Conservation (phyloP, 169 alveolate genomes). For the Eimeria acervulina region DNA sequence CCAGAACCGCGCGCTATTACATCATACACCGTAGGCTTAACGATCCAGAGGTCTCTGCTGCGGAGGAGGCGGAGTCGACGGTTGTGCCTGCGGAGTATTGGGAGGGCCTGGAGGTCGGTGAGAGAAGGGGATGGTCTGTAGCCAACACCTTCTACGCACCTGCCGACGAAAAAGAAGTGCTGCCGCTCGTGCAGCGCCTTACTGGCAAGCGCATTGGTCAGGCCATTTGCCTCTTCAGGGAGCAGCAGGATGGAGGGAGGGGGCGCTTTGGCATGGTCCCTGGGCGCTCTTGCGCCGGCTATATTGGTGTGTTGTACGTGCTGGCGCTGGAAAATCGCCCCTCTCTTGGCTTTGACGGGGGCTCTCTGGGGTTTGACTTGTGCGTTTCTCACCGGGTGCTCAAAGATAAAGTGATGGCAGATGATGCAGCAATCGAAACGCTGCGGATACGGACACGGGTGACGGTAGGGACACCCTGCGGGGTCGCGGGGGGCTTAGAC, state of each 20-base stretch:
- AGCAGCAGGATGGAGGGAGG: not conserved
- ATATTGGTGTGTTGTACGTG: constrained; percentile 48
- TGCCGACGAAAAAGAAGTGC: not conserved
- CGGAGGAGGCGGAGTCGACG: constrained; percentile 45
- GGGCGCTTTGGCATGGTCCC: constrained; percentile 67
- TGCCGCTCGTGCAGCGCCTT: constrained; percentile 14
- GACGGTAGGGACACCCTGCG: constrained; percentile 65
- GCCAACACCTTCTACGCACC: constrained; percentile 7
- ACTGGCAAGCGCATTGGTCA: not conserved
- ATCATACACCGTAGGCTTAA: not conserved
- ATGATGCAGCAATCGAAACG: not conserved
- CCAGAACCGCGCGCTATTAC: not conserved
- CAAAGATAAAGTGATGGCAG: not conserved
- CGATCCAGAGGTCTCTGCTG: not conserved
- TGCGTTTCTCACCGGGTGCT: constrained; percentile 53
- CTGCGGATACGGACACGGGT: constrained; percentile 39
- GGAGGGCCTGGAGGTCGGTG: not conserved
- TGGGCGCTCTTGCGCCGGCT: constrained; percentile 43
- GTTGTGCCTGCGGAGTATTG: constrained; percentile 38
- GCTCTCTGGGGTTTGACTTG: constrained; percentile 52
- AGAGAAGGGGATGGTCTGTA: not conserved
- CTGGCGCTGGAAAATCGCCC: constrained; percentile 25
- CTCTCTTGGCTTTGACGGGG: constrained; percentile 24
- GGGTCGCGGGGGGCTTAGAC: constrained; percentile 26
- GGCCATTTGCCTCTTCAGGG: constrained; percentile 51